Evolutionary conservation across 139 green algal species (phyloP).

Genomic region (Coelastrella sp.): DNA sequence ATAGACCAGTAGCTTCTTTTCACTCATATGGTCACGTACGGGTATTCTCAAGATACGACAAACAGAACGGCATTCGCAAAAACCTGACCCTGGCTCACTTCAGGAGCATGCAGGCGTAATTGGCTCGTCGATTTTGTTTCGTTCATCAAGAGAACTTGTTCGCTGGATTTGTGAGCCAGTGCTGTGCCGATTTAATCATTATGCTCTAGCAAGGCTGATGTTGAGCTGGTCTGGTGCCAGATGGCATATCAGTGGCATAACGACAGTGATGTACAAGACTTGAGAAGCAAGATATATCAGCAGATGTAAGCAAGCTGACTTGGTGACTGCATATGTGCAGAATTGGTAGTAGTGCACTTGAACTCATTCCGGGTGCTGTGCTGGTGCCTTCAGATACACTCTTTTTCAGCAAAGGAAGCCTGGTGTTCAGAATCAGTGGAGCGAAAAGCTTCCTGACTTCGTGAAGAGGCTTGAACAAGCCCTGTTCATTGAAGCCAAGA

Average conservation of each 20-base stretch:
- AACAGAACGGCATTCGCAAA: too few relatives aligned
- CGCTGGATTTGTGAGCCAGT: too few relatives aligned
- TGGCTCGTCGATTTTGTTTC: too few relatives aligned
- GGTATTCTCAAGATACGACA: too few relatives aligned
- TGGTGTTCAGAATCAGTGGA: constrained; percentile 43
- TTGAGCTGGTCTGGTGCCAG: background rate
- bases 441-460: constrained; percentile 88
- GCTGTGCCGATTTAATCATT: background rate
- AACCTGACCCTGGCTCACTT: too few relatives aligned
- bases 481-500: constrained; percentile 79
- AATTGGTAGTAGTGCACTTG: background rate
- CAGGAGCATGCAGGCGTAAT: too few relatives aligned
- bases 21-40: too few relatives aligned
- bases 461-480: constrained; percentile 84
- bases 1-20: too few relatives aligned
- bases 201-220: background rate
- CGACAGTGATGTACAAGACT: constrained; percentile 26
- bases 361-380: constrained; percentile 8
- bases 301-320: constrained; percentile 34
- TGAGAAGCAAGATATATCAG: constrained; percentile 12
- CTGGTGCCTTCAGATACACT: constrained; percentile 23
- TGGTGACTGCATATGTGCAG: background rate
- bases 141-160: too few relatives aligned
- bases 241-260: constrained; percentile 13
- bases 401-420: constrained; percentile 40